Conservation (phyloP, 2,329 filamentous ascomycete genomes). For the Fusarium napiforme region DNA sequence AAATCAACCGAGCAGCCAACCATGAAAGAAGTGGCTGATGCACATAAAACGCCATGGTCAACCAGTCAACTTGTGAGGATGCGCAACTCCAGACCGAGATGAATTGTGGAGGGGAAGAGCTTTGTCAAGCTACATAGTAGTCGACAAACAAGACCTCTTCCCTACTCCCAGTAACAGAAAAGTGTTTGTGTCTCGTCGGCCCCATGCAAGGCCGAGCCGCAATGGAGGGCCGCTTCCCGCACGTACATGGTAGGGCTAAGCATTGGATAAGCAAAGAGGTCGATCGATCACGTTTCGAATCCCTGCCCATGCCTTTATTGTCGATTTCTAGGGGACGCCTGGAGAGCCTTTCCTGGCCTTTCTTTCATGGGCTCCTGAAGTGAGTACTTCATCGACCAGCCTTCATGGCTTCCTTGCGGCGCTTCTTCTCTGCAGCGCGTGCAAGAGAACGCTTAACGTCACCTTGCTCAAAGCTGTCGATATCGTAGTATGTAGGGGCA, state of each 20-base stretch:
- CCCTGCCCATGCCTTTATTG: constrained; percentile 5
- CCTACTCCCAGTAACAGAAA: neutral
- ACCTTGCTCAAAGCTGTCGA: constrained; percentile 83
- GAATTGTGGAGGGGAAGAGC: constrained; percentile 1
- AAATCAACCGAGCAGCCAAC: constrained; percentile 19
- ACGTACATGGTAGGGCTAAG: constrained; percentile 16
- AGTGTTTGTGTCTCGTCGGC: constrained; percentile 13
- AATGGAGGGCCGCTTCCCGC: constrained; percentile 24
- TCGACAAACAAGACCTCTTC: constrained; percentile 13
- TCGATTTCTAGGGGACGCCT: neutral
- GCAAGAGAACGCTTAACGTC: constrained; percentile 80
- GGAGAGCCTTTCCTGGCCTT: neutral
- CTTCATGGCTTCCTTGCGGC: constrained; percentile 68
- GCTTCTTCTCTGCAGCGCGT: constrained; percentile 68
- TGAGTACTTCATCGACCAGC: constrained; percentile 51
- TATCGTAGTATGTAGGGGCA: constrained; percentile 90
- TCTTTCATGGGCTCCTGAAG: constrained; percentile 22
- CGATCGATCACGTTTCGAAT: constrained; percentile 19
- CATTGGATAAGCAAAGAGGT: constrained; percentile 26
- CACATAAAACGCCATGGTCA: constrained; percentile 31
- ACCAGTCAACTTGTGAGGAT: constrained; percentile 24
- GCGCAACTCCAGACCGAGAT: constrained; percentile 3
- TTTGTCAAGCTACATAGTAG: neutral
- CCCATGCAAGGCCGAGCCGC: constrained; percentile 16
- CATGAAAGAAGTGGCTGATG: constrained; percentile 30